Percentiles rank a stretch among this genome's conserved stretches.
Evolutionary conservation across 2,329 filamentous ascomycete species (phyloP).

Genomic region (Curvularia verruculosa): DNA sequence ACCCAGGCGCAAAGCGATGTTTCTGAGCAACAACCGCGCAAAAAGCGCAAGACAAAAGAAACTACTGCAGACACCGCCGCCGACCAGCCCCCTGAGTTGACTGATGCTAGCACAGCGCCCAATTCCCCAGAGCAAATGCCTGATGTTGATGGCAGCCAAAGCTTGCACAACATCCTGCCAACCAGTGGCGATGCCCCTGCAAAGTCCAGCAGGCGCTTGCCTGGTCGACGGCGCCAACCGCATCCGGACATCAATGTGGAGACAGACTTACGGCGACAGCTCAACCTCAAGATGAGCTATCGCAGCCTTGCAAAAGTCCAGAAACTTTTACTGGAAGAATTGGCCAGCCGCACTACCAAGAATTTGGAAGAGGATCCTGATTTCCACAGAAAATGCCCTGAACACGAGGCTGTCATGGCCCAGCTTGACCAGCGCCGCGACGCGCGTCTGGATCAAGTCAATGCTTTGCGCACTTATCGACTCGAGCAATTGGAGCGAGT

Average conservation of each 20-base stretch:
- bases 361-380: slow-evolving; percentile 62
- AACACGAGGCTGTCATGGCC: slow-evolving; percentile 59
- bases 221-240: slow-evolving; percentile 55
- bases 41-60: slow-evolving; percentile 44
- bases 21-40: slow-evolving; percentile 45
- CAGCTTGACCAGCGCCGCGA: slow-evolving; percentile 59
- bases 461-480: slow-evolving; percentile 47
- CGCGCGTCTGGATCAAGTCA: slow-evolving; percentile 46
- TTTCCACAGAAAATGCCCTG: slow-evolving; percentile 60
- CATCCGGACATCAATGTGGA: slow-evolving; percentile 56
- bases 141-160: slow-evolving; percentile 41
- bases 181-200: slow-evolving; percentile 45
- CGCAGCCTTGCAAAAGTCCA: slow-evolving; percentile 66
- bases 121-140: slow-evolving; percentile 46
- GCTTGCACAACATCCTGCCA: slow-evolving; percentile 43
- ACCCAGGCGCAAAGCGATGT: slow-evolving; percentile 45
- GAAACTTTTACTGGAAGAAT: slow-evolving; percentile 69
- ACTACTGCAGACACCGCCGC: slow-evolving; percentile 32
- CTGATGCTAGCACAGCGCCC: slow-evolving; percentile 45
- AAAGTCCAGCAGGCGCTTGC: slow-evolving; percentile 47
- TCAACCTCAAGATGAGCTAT: slow-evolving; percentile 70
- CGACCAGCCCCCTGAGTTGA: slow-evolving; percentile 45
- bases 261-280: slow-evolving; percentile 61
- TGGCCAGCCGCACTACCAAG: slow-evolving; percentile 66
- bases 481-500: slow-evolving; percentile 47